Conservation (phyloP, 192 early-diverging fungal species). For the Coemansia sp. region DNA sequence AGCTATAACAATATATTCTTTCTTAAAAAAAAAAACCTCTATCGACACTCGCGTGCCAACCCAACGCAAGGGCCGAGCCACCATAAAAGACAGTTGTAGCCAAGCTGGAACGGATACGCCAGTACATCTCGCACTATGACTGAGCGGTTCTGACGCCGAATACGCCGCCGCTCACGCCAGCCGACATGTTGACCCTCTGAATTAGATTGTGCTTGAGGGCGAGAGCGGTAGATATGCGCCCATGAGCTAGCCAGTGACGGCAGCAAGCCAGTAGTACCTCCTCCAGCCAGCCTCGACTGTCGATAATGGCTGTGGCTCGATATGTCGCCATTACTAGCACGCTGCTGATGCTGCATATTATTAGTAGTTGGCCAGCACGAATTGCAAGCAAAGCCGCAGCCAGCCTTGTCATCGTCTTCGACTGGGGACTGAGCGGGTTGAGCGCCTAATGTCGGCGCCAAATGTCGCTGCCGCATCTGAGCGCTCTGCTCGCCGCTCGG, state of each 20-base stretch:
- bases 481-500: background rate
- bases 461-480: slow-evolving; percentile 5
- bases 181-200: background rate
- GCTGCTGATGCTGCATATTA: background rate
- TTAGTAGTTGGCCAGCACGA: background rate
- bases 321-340: background rate
- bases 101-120: slow-evolving; percentile 33
- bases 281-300: background rate
- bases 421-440: background rate
- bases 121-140: slow-evolving; percentile 24
- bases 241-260: slow-evolving; percentile 32
- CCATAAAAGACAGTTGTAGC: slow-evolving; percentile 52
- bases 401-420: background rate
- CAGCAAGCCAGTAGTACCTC: background rate
- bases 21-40: too few species aligned
- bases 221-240: slow-evolving; percentile 43
- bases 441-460: background rate
- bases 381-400: background rate
- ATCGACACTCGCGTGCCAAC: slow-evolving; percentile 15
- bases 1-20: background rate
- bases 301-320: background rate
- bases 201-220: background rate
- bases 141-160: slow-evolving; percentile 1
- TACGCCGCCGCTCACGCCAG: slow-evolving; percentile 7
- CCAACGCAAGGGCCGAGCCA: slow-evolving; percentile 39